Percentiles rank a stretch among this genome's conserved stretches.
phyloP scores from a whole-genome alignment of 441 rosid genomes.

The Euphorbia schlechtendalii region DNA sequence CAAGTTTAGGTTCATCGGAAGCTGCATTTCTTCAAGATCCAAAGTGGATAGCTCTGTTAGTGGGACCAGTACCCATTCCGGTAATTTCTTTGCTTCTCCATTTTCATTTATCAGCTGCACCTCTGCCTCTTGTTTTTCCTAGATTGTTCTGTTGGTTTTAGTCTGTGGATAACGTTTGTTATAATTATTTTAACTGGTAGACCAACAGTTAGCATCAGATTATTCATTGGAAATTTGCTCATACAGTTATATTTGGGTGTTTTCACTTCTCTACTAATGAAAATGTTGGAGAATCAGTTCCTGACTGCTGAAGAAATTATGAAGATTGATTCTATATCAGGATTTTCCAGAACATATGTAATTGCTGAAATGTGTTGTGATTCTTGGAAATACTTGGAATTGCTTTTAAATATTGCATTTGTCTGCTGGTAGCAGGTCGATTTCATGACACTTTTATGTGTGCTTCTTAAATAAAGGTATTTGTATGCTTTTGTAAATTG shows the following conservation, averaged over 20 bases:
- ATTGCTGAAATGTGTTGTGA: background rate
- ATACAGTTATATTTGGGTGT: background rate
- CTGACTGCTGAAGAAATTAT: background rate
- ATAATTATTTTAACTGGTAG: background rate
- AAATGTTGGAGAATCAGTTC: background rate
- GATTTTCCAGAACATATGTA: background rate
- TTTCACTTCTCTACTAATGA: background rate
- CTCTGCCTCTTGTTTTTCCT: background rate
- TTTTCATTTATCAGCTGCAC: background rate
- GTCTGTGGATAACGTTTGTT: conserved; percentile 8
- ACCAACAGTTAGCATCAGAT: background rate
- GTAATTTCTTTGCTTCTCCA: conserved; percentile 32
- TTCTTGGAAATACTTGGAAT: too few relatives aligned
- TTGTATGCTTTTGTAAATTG: background rate
- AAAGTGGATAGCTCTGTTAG: conserved; percentile 84
- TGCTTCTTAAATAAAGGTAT: background rate
- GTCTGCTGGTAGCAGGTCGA: background rate
- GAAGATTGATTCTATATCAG: too few relatives aligned
- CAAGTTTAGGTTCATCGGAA: conserved; percentile 60
- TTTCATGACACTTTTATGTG: background rate
- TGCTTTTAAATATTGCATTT: background rate
- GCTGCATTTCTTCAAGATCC: conserved; percentile 89
- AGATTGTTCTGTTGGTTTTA: background rate
- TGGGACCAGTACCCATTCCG: conserved; percentile 53
- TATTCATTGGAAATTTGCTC: background rate